Conservation (phyloP, 2,329 filamentous ascomycete genomes). For the Sclerotinia glacialis region DNA sequence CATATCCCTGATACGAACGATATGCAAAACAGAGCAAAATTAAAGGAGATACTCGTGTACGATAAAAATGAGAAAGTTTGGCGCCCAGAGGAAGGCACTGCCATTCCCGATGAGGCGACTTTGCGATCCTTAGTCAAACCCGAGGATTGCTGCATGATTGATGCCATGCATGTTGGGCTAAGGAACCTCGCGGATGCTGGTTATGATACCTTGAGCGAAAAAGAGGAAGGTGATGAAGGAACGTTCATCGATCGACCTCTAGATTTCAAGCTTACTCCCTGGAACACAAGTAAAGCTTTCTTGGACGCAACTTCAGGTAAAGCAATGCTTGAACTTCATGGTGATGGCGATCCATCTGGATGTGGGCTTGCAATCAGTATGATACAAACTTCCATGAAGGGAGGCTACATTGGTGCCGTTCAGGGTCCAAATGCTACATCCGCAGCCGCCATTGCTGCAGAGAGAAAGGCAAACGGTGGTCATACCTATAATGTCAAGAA, state of each 20-base stretch:
- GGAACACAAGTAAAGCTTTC: slow-evolving; percentile 96
- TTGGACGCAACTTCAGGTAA: slow-evolving; percentile 90
- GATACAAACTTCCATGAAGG: slow-evolving; percentile 98
- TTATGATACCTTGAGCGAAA: slow-evolving; percentile 69
- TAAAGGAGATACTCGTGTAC: slow-evolving; percentile 94
- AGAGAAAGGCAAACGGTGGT: slow-evolving; percentile 83
- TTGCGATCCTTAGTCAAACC: slow-evolving; percentile 89
- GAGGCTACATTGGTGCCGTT: slow-evolving; percentile 83
- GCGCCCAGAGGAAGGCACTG: slow-evolving; percentile 71
- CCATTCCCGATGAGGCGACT: slow-evolving; percentile 73
- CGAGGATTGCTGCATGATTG: slow-evolving; percentile 89
- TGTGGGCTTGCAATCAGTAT: slow-evolving; percentile 95
- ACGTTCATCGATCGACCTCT: slow-evolving; percentile 58
- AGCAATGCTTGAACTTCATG: slow-evolving; percentile 93
- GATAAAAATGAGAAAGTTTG: slow-evolving; percentile 82
- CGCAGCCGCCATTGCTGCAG: slow-evolving; percentile 70
- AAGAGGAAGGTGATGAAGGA: slow-evolving; percentile 50
- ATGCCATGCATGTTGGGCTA: slow-evolving; percentile 94
- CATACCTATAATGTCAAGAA: slow-evolving; percentile 97
- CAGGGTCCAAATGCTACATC: slow-evolving; percentile 62
- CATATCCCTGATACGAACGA: slow-evolving; percentile 93
- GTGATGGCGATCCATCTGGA: slow-evolving; percentile 90
- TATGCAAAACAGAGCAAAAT: slow-evolving; percentile 91
- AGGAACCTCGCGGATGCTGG: slow-evolving; percentile 90
- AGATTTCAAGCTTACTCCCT: slow-evolving; percentile 87